phyloP scores from a whole-genome alignment of 2,329 filamentous ascomycete genomes.

The Trichoderma afroharzianum region DNA sequence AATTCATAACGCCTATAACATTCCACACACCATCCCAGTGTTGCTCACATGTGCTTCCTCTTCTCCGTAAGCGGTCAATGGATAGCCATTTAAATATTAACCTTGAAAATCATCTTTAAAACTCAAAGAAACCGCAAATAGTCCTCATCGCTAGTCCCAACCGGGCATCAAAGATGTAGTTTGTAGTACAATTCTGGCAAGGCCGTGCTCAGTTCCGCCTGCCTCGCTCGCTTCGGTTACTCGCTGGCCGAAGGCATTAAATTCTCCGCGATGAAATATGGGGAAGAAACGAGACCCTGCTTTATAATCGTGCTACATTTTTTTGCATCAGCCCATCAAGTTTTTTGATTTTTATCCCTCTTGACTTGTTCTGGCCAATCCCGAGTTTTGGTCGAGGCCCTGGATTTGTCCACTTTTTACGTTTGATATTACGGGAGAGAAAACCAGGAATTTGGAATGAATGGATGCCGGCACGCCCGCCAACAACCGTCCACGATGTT shows the following conservation, averaged over 20 bases:
- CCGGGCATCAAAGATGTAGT: not conserved
- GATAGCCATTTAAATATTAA: not conserved
- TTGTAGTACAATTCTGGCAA: not conserved
- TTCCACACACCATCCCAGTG: not conserved
- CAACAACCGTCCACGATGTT: not conserved
- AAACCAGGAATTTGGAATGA: not conserved
- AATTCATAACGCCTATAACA: not conserved
- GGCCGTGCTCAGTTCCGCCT: not conserved
- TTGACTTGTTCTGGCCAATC: not conserved
- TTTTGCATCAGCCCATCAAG: not conserved
- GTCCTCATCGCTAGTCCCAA: not conserved
- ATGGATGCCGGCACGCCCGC: not conserved
- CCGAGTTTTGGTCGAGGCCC: not conserved
- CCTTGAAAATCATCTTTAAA: not conserved
- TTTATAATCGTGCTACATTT: not conserved
- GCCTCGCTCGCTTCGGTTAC: not conserved
- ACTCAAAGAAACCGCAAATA: not conserved
- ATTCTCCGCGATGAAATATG: not conserved
- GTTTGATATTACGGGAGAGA: not conserved
- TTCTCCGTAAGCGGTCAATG: not conserved
- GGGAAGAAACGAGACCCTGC: not conserved
- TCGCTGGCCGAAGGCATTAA: not conserved
- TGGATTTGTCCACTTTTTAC: not conserved
- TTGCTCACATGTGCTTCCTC: not conserved
- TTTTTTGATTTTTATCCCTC: not conserved